These are phyloP conservation scores for Boletus semigastroideus DNA, from an alignment of 1,284 basidiomycete species.

Conservation along the genomic window DNA sequence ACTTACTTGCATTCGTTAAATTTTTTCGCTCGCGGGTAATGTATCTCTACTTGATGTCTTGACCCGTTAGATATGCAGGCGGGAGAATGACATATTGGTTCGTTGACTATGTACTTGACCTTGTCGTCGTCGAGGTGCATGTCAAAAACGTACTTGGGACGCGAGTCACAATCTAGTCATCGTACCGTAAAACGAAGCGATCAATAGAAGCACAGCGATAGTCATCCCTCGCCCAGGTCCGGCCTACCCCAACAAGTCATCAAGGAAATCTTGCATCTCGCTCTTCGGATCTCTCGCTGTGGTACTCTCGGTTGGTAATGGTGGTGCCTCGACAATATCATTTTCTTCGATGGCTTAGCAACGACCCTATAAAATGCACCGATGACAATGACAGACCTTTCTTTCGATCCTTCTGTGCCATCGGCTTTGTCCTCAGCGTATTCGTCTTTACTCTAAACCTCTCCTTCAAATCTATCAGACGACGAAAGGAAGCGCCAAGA, in stretches of 20 bases:
- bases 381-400: slow-evolving; percentile 31
- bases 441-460: slow-evolving; percentile 63
- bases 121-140: neutral
- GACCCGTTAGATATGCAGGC: neutral
- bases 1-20: slow-evolving; percentile 6
- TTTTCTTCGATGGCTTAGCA: slow-evolving; percentile 26
- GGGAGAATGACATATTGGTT: neutral
- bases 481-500: neutral
- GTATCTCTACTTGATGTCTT: slow-evolving; percentile 4
- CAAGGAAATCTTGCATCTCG: slow-evolving; percentile 73
- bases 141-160: neutral
- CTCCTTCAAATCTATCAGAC: slow-evolving; percentile 59
- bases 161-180: neutral
- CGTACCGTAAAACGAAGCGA: neutral
- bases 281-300: slow-evolving; percentile 52
- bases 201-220: neutral
- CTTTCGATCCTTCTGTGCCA: slow-evolving; percentile 34
- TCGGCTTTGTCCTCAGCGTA: slow-evolving; percentile 43
- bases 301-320: slow-evolving; percentile 41
- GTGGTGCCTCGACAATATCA: slow-evolving; percentile 52
- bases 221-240: neutral
- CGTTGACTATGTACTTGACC: neutral
- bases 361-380: neutral
- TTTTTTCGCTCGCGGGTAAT: neutral
- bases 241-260: slow-evolving; percentile 56